phyloP scores from a whole-genome alignment of 1,139 yeast species.

The Kodamaea sp. region DNA sequence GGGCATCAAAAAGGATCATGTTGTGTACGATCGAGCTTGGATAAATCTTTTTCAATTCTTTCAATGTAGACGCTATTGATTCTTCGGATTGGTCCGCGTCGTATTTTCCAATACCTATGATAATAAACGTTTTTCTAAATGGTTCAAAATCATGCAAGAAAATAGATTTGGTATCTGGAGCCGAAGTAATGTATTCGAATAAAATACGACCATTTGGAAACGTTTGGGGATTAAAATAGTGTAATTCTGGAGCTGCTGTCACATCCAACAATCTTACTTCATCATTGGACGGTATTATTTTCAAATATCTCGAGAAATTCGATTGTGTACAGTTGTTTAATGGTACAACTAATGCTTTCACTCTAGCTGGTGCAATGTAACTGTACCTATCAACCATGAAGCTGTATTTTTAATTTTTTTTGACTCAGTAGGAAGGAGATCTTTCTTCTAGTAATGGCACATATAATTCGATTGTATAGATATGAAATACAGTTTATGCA shows the following conservation, averaged over 20 bases:
- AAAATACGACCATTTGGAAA: slow-evolving; percentile 73
- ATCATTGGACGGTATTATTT: slow-evolving; percentile 43
- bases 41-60: slow-evolving; percentile 30
- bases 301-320: slow-evolving; percentile 47
- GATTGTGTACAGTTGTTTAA: slow-evolving; percentile 48
- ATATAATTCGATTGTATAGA: too few relatives aligned
- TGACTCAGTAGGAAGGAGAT: too few relatives aligned
- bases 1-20: slow-evolving; percentile 56
- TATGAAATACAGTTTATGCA: too few relatives aligned
- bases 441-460: too few relatives aligned
- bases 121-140: slow-evolving; percentile 66
- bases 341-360: slow-evolving; percentile 70
- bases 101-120: slow-evolving; percentile 60
- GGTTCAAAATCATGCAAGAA: slow-evolving; percentile 89
- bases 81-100: slow-evolving; percentile 20
- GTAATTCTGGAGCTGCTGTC: slow-evolving; percentile 56
- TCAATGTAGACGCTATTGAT: slow-evolving; percentile 23
- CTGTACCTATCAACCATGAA: slow-evolving; percentile 15
- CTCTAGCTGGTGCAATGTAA: slow-evolving; percentile 55
- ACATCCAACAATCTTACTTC: slow-evolving; percentile 76
- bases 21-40: slow-evolving; percentile 65
- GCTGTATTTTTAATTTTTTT: too few relatives aligned
- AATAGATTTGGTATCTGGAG: slow-evolving; percentile 53
- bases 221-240: slow-evolving; percentile 74
- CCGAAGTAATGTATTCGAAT: slow-evolving; percentile 50